Evolutionary conservation across 805 yeast genomes (phyloP), one percentile per base, ranked within the genome.

Genomic region (Danielozyma ontarioensis): DNA sequence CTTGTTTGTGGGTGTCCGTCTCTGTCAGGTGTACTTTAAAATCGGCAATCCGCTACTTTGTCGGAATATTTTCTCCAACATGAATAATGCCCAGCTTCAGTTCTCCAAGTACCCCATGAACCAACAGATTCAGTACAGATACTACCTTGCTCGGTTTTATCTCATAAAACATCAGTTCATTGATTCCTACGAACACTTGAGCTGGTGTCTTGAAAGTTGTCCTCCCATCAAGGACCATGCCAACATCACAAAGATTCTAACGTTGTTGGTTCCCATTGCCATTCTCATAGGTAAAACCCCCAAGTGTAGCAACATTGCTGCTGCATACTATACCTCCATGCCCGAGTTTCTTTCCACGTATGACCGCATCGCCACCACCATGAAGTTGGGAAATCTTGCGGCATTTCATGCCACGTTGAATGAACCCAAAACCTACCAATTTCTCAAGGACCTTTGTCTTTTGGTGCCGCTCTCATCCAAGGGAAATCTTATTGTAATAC

Each of bases 21-120:
- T 80, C 31, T 79, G 83, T 48, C 65, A 72, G 35, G 55, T 75
- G 4, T 81, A 80, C 51, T 78, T 74, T 48, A 57, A 53, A 25
- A 67, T 78, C 15, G 70, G 64, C 19, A 74, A 72, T 19, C 81
- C 83, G 4, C 59, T 76, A 42, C 55, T 76, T 13, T 78, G 84
- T 53, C 68, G 76, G 23, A 77, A 78, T 44, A 76, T 78, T 25
- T 76, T 77, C 46, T 68, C 80, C 22, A 78, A 78, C 50, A 70
- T 78, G 61, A 74, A 71, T 43, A 72, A 74, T 30, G 63, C 78
- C 13, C 57, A 61, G 16, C 55, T 78, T 25, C 63, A 60, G 25
- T 65, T 67, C 33, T 42, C 41, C 3, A 51, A 59, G n/a, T 75
- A 68, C 26, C 50, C 65, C 3, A 59, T 46, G 27, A 52, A 65